Base-by-base conservation (phyloP, 768 basidiomycete species). In the Trametes cinnabarina region DNA sequence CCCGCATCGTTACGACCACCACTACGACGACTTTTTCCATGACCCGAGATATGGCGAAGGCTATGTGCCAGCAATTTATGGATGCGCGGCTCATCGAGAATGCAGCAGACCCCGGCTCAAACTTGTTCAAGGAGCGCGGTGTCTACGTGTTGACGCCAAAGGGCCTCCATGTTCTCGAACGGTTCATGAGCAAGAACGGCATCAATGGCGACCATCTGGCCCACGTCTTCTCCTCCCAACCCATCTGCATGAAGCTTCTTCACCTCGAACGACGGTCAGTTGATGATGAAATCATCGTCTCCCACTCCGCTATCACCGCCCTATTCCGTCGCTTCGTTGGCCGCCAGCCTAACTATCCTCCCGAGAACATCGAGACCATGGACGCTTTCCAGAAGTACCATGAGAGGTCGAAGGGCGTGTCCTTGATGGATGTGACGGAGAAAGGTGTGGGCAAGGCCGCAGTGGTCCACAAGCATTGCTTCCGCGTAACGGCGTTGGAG, bases 11-110 rank as follows among this genome's bases (percentile, higher is more conserved):
- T 71, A 99, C 97, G 68, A 99, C 97, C 0, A 99, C 97, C 0
- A 99, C 97, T 6, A 98, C 97, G 5, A 99, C 97, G 41, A 99
- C 97, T 32, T 99, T 99, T 78, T 94, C 94, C 61, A 98, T 99
- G 97, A 93, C 94, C 65, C 89, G 97, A 66, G 97, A 99, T 43
- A 98, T 99, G 92, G 97, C 97, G 62, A 98, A 98, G 77, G 94
- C 93, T 32, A 98, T 99, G 88, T 92, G 93, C 76, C 97, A 99
- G 75, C 94, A 98, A 71, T 98, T 98, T 71, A 97, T 99, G 93
- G 97, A 98, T 65, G 94, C 97, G 57, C 92, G 94, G 63, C 81
- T 98, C 61, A 94, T 98, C 63, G 95, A 98, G 75, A 98, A 98
- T 71, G 96, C 94, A 15, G 85, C 92, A 17, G 97, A 99, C 74